Evolutionary conservation across 1,284 basidiomycete genomes (phyloP), one percentile per base, ranked within the genome.

Genomic region (Ceratobasidium sp.): DNA sequence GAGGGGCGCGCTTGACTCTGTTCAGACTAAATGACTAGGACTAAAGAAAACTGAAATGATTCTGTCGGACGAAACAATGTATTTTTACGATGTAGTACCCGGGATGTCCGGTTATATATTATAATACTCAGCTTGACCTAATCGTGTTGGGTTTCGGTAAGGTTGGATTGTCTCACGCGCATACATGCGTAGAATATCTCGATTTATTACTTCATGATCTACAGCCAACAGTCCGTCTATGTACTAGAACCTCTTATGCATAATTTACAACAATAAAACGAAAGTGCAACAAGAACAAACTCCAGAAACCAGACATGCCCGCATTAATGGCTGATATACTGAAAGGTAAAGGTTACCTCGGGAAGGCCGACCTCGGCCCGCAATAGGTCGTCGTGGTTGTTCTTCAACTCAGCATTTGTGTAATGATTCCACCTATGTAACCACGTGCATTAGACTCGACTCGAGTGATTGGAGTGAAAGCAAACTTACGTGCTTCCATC

Each of bases 321-420:
- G 25, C 8, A 38, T 54, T 78, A 83, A 72, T 93, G 91, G 76
- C 91, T 93, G 77, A 95, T 90, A 77, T 94, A 96, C 77, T 96
- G 93, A 81, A 94, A 95, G 42, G 93, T 93, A 75, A 92, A 94
- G 0, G 93, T 94, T 67, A 98, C 91, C 74, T 96, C 92, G 10
- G 89, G 86, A 50, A 88, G 76, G 3, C 90, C 92, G 54, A 91
- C 85, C 78, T 99, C 97, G 0, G 94, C 94, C 13, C 97, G 86
- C 47, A 99, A 81, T 54, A 99, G 84, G 77, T 99, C 96, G 75
- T 99, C 97, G 76, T 99, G 96, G 75, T 98, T 93, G 74, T 90
- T 90, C 77, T 87, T 89, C 70, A 99, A 82, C 77, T 98, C 92
- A 0, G 80, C 80, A 74, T 96, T 97, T 0, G 91, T 91, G 77